Percentiles rank a stretch among this genome's conserved stretches.
phyloP scores from a whole-genome alignment of 192 early-diverging fungal genomes.

The Backusella tarrabulga region DNA sequence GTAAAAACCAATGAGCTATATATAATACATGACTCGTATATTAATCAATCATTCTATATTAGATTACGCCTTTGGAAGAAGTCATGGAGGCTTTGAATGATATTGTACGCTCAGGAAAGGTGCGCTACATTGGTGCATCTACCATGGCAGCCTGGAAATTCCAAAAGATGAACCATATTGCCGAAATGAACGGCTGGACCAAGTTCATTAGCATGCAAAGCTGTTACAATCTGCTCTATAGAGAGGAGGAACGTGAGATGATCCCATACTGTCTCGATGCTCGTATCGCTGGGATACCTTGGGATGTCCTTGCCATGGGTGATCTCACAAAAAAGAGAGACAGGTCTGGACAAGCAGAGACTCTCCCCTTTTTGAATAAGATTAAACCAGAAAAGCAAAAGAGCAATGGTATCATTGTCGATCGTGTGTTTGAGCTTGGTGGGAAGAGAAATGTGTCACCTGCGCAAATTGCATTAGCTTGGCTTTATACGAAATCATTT shows the following conservation, averaged over 20 bases:
- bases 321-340: slow-evolving; percentile 17
- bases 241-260: slow-evolving; percentile 45
- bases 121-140: slow-evolving; percentile 39
- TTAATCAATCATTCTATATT: not conserved
- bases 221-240: slow-evolving; percentile 37
- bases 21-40: not conserved
- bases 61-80: slow-evolving; percentile 61
- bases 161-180: slow-evolving; percentile 27
- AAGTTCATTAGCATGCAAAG: slow-evolving; percentile 23
- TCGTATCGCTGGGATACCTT: slow-evolving; percentile 31
- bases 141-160: slow-evolving; percentile 43
- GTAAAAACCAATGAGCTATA: not conserved
- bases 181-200: slow-evolving; percentile 41
- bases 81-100: slow-evolving; percentile 70
- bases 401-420: slow-evolving; percentile 19
- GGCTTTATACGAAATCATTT: not conserved
- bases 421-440: slow-evolving; percentile 23
- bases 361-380: not conserved
- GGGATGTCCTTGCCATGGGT: slow-evolving; percentile 32
- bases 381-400: not conserved
- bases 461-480: not conserved
- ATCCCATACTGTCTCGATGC: slow-evolving; percentile 34
- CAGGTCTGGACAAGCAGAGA: not conserved
- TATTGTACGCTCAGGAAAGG: slow-evolving; percentile 61
- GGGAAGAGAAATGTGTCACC: not conserved